phyloP scores from a whole-genome alignment of 164 flowering plant species.

The Hamamelis virginiana region DNA sequence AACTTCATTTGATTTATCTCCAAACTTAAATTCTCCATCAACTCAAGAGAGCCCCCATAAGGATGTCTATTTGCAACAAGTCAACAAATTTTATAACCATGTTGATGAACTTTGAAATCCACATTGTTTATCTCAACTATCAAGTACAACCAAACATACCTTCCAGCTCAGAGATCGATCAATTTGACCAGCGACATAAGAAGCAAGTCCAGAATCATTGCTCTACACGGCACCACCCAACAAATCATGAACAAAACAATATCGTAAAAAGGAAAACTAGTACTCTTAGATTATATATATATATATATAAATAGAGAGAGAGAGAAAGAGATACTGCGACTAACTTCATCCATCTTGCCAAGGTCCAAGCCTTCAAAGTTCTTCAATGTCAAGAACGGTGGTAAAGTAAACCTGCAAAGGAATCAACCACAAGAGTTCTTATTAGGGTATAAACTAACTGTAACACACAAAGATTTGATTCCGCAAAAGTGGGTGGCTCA shows the following conservation, averaged over 20 bases:
- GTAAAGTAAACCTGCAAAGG: conserved; percentile 44
- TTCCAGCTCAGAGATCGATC: conserved; percentile 66
- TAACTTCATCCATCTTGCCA: conserved; percentile 53
- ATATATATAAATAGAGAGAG: too few relatives aligned
- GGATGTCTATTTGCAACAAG: too few relatives aligned
- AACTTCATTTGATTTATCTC: too few relatives aligned
- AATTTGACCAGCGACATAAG: conserved; percentile 59
- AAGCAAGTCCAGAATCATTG: conserved; percentile 61
- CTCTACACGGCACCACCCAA: conserved; percentile 25
- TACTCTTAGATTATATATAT: neutral
- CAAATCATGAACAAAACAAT: neutral
- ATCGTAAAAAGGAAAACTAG: neutral
- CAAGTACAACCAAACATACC: conserved; percentile 25
- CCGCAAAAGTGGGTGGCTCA: too few relatives aligned
- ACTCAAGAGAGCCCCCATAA: too few relatives aligned
- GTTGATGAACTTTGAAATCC: neutral
- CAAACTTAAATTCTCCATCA: too few relatives aligned
- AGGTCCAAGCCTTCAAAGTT: conserved; percentile 63
- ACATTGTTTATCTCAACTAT: neutral
- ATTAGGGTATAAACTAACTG: too few relatives aligned
- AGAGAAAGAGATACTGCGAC: too few relatives aligned
- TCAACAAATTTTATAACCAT: too few relatives aligned
- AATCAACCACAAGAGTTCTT: neutral
- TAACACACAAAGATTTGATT: too few relatives aligned
- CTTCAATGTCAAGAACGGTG: conserved; percentile 53